Evolutionary conservation across 192 early-diverging fungal species (phyloP), one percentile per base, ranked within the genome.

Genomic region (Thoreauomyces humboldtii): DNA sequence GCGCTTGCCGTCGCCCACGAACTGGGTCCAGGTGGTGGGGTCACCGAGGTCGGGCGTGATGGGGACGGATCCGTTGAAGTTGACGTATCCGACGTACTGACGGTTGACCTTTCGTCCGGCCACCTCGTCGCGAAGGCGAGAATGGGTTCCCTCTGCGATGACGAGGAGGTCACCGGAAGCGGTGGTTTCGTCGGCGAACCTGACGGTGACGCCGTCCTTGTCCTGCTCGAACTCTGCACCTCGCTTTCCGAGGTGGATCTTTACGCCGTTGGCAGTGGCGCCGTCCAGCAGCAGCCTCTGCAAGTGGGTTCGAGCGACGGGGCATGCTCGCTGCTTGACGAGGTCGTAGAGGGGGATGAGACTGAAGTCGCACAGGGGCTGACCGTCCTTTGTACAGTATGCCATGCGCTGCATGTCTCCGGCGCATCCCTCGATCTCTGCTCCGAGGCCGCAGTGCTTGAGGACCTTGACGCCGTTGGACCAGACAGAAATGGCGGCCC

Each of bases 391-490:
- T 6, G 46, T 6, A 0, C 21, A 15, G 50, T 63, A 63, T 4
- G 62, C 62, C 62, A 63, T 63, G 15, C 32, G 17, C 50, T 50
- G 45, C 62, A 63, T 63, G 50, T 63, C 62, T 33, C 62, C 62
- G 17, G 62, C 62, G 33, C 34, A 51, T 6, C 25, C 62, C 62
- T 63, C 62, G 6, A 63, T 63, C 3, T 51, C 6, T 24, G 24
- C 62, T 31, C 62, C 62, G 28, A 63, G 62, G 21, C 62, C 62
- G 12, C 50, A 33, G 2, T 35, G n/a, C 25, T 63, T 63, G 21
- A 63, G 45, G 1, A 63, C 62, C 36, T 63, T 63, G 46, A 63
- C 62, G 47, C 62, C 62, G 50, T 63, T 63, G 17, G 27, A 15
- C 62, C 62, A 63, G 0, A 63, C 62, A 15, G 62, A 63, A 25